These are phyloP conservation scores for Trematosphaeria pertusa DNA, from an alignment of 2,329 filamentous ascomycete genomes.

Conservation along the genomic window DNA sequence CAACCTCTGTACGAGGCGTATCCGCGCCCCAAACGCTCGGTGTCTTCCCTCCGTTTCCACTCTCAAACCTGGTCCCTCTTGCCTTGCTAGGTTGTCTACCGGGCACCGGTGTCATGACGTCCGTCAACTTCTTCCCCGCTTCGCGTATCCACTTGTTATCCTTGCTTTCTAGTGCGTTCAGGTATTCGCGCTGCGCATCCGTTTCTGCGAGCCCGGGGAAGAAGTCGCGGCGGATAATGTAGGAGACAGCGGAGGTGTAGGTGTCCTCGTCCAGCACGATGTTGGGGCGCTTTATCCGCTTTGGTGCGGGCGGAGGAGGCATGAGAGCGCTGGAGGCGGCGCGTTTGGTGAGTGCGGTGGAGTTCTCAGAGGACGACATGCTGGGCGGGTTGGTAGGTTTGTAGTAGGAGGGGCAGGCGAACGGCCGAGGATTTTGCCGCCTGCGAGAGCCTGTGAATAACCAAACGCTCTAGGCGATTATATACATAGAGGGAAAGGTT, in stretches of 20 bases:
- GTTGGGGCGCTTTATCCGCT: constrained; percentile 89
- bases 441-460: neutral
- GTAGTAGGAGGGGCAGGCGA: neutral
- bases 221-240: constrained; percentile 96
- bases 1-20: constrained; percentile 64
- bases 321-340: constrained; percentile 74
- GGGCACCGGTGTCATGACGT: constrained; percentile 82
- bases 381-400: constrained; percentile 1
- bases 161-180: constrained; percentile 87
- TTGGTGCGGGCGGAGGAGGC: constrained; percentile 83
- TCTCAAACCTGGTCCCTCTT: constrained; percentile 29
- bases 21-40: constrained; percentile 71
- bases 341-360: constrained; percentile 71
- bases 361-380: constrained; percentile 47
- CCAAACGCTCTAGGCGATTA: neutral
- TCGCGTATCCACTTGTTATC: constrained; percentile 86
- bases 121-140: constrained; percentile 67
- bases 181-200: constrained; percentile 87
- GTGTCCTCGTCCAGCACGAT: constrained; percentile 91
- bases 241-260: constrained; percentile 87
- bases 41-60: constrained; percentile 57
- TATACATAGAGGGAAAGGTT: neutral
- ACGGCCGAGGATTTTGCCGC: constrained; percentile 5
- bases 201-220: constrained; percentile 90
- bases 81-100: constrained; percentile 49